phyloP scores from a whole-genome alignment of 73 alveolate genomes.

The Tetrahymena thermophila region DNA sequence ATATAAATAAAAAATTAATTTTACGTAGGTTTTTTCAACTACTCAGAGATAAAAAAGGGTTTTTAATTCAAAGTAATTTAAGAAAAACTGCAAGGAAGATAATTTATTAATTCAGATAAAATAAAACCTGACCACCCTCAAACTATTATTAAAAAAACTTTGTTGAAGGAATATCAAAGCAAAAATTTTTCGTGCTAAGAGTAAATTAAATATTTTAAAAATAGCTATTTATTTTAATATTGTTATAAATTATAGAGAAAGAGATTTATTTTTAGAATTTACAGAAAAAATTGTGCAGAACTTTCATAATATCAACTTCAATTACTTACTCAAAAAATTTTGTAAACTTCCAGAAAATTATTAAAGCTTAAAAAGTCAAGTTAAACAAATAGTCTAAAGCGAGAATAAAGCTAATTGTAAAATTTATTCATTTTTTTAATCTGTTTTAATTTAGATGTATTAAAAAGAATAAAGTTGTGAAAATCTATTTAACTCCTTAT shows the following conservation, averaged over 20 bases:
- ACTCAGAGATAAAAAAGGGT: neutral
- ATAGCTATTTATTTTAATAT: neutral
- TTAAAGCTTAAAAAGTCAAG: slow-evolving; percentile 27
- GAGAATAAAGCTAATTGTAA: neutral
- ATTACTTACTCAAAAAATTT: slow-evolving; percentile 36
- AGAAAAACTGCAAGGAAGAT: neutral
- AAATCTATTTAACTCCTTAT: neutral
- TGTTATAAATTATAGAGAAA: neutral
- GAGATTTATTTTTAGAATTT: neutral
- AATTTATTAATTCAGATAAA: neutral
- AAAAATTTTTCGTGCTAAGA: neutral
- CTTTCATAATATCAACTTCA: slow-evolving; percentile 46
- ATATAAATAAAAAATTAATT: neutral
- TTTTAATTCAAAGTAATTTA: neutral
- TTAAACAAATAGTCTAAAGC: neutral
- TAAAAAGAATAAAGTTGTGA: neutral
- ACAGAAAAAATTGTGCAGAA: slow-evolving; percentile 31
- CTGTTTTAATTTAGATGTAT: neutral
- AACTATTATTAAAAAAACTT: neutral
- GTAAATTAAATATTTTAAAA: neutral
- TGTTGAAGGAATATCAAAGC: neutral
- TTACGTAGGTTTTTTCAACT: neutral
- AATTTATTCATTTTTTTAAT: neutral
- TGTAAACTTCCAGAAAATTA: slow-evolving; percentile 70
- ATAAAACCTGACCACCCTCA: neutral